Evolutionary conservation across 768 basidiomycete species (phyloP), one percentile per base, ranked within the genome.

Genomic region (Mycena filopes): DNA sequence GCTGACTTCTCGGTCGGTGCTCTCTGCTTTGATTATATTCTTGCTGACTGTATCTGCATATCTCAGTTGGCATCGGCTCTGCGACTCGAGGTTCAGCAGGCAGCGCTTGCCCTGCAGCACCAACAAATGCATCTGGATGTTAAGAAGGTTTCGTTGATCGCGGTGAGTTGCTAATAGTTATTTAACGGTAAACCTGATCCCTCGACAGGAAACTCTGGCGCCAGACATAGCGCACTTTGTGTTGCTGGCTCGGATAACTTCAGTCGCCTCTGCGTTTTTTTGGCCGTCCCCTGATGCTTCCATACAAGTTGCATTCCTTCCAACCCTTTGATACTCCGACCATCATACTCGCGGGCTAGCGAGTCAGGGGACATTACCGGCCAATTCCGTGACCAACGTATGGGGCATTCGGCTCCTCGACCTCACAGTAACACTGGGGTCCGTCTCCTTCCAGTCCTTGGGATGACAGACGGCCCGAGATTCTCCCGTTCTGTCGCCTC

Each of bases 201-300:
- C n/a, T n/a, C n/a, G n/a, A n/a, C n/a, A n/a, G n/a, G n/a, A n/a
- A n/a, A n/a, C n/a, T n/a, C n/a, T n/a, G n/a, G n/a, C n/a, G n/a
- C n/a, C n/a, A n/a, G n/a, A n/a, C n/a, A n/a, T n/a, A n/a, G n/a
- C n/a, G n/a, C n/a, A n/a, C 18, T 31, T 31, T n/a, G 20, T n/a
- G 5, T 13, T 21, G 10, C 46, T 50, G 18, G 40, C 26, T 26
- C 41, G 36, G 20, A 26, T 26, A 26, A 54, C n/a, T n/a, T n/a
- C 15, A 15, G 36, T 54, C 53, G 40, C 40, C 8, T 54, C 28
- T 25, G 5, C 49, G 20, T 53, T 40, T 53, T 53, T 53, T 53
- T 53, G 51, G 51, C 36, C 33, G 33, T 53, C 33, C 51, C 51
- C 54, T 55, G 54, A 42, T 42, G 41, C 40, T 55, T 56, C 40